A percentile compares a stretch with the other conserved stretches of the same genome.
Conservation (phyloP, 805 yeast genomes). For the Starmerella stellata region DNA sequence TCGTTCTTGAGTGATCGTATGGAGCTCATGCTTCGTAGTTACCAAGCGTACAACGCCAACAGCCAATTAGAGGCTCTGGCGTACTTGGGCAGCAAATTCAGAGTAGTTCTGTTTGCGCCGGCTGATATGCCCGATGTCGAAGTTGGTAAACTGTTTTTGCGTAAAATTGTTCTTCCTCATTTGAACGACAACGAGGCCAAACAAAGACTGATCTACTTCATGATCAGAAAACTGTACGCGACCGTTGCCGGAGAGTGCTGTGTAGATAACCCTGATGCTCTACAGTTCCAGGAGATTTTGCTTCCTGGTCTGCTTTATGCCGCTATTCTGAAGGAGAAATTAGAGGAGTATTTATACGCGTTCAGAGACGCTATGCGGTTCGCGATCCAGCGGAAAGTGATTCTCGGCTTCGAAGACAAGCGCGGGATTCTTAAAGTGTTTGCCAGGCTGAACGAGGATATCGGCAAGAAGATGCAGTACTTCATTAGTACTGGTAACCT, state of each 20-base stretch:
- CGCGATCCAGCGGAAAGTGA: slow-evolving; percentile 59
- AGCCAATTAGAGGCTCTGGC: slow-evolving; percentile 81
- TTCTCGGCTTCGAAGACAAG: slow-evolving; percentile 67
- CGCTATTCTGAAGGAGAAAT: slow-evolving; percentile 89
- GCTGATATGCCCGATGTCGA: slow-evolving; percentile 77
- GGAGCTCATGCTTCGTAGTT: slow-evolving; percentile 76
- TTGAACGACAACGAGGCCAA: slow-evolving; percentile 57
- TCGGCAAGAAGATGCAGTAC: slow-evolving; percentile 85
- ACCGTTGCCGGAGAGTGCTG: slow-evolving; percentile 92
- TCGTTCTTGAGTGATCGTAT: slow-evolving; percentile 96
- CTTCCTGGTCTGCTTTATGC: slow-evolving; percentile 93
- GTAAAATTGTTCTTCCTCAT: slow-evolving; percentile 78
- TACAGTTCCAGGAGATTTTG: slow-evolving; percentile 93
- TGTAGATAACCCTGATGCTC: slow-evolving; percentile 97
- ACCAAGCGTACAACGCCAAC: slow-evolving; percentile 60
- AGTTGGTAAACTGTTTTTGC: slow-evolving; percentile 71
- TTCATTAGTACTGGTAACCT: slow-evolving; percentile 93
- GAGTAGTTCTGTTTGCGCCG: slow-evolving; percentile 79
- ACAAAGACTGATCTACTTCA: slow-evolving; percentile 70
- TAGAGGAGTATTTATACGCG: slow-evolving; percentile 73
- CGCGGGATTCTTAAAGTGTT: slow-evolving; percentile 70
- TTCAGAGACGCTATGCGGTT: slow-evolving; percentile 57
- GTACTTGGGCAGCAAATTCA: slow-evolving; percentile 85
- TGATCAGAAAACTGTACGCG: slow-evolving; percentile 88
- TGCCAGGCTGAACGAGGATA: slow-evolving; percentile 68